Conservation (phyloP, 2,329 filamentous ascomycete genomes). For the Hymenoscyphus fraxineus region DNA sequence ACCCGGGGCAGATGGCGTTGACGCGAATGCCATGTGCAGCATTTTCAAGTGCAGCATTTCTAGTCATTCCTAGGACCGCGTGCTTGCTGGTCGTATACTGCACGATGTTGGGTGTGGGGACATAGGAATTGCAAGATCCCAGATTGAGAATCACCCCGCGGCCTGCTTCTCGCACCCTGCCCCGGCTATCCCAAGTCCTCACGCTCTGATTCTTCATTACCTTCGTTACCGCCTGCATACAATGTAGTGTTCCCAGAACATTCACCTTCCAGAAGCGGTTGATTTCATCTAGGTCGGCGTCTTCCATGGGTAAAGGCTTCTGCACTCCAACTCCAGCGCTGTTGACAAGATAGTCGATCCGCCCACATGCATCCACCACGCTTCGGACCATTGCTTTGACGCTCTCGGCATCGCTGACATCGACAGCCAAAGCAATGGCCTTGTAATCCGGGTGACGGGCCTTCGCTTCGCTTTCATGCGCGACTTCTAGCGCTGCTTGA, state of each 20-base stretch:
- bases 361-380: background rate
- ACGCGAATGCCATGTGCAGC: slow-evolving; percentile 16
- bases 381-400: background rate
- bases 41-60: slow-evolving; percentile 17
- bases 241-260: background rate
- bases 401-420: background rate
- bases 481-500: background rate
- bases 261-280: background rate
- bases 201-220: background rate
- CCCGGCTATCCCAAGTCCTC: background rate
- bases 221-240: background rate
- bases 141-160: background rate
- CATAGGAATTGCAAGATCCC: background rate
- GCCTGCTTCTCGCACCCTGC: background rate
- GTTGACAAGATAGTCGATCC: slow-evolving; percentile 5
- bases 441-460: background rate
- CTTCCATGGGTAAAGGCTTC: background rate
- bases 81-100: slow-evolving; percentile 15
- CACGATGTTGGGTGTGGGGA: background rate
- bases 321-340: slow-evolving; percentile 5
- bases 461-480: background rate
- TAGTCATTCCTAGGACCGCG: slow-evolving; percentile 15
- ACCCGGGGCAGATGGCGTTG: slow-evolving; percentile 17
- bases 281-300: background rate
- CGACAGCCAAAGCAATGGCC: background rate